phyloP scores from a whole-genome alignment of 2,329 filamentous ascomycete species.

The Colletotrichum filicis region DNA sequence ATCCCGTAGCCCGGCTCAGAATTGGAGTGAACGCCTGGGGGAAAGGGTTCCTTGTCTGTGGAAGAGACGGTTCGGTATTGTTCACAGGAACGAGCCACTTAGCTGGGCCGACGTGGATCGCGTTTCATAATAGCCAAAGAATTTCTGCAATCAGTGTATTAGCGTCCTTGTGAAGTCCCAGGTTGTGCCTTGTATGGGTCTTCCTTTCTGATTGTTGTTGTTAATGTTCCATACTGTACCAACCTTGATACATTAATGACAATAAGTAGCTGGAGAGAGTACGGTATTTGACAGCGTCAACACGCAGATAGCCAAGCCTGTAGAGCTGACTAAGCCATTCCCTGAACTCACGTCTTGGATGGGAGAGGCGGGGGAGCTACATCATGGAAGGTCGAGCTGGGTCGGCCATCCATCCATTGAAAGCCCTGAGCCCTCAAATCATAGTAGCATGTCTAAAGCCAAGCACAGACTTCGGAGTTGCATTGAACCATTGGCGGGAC shows the following conservation, averaged over 20 bases:
- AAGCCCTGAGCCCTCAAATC: conserved; percentile 13
- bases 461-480: conserved; percentile 12
- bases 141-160: not conserved
- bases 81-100: not conserved
- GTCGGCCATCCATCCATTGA: not conserved
- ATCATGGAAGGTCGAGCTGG: not conserved
- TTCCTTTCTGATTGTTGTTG: not conserved
- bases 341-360: not conserved
- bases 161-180: not conserved
- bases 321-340: not conserved
- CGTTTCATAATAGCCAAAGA: not conserved
- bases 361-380: not conserved
- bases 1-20: not conserved
- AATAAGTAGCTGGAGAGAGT: not conserved
- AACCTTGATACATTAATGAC: no score
- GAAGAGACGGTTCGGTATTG: not conserved
- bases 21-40: not conserved
- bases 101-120: not conserved
- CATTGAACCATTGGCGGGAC: not conserved
- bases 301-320: not conserved
- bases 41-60: conserved; percentile 3
- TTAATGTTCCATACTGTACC: not conserved
- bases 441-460: conserved; percentile 14
- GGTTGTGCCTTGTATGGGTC: not conserved
- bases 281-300: not conserved